These are phyloP conservation scores for Erythrophleum fordii DNA, from an alignment of 306 rosid genomes.

Conservation along the genomic window DNA sequence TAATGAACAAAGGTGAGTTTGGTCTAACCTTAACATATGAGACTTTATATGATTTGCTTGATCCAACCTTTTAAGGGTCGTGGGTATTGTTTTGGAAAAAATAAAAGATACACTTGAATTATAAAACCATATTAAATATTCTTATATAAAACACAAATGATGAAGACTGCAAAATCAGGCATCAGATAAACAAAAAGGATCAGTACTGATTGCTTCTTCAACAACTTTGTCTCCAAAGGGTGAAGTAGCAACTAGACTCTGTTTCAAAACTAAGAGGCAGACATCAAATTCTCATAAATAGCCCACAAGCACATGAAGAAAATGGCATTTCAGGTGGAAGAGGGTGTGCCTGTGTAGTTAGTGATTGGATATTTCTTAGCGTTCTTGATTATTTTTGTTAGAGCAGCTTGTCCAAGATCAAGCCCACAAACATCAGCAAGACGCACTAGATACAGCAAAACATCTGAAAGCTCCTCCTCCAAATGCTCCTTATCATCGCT, in stretches of 20 bases:
- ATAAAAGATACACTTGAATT: not conserved
- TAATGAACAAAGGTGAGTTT: too few species aligned
- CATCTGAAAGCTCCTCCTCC: slow-evolving; percentile 83
- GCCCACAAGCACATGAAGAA: not conserved
- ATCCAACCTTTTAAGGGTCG: too few species aligned
- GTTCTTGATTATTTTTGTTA: slow-evolving; percentile 65
- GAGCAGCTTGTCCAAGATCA: slow-evolving; percentile 85
- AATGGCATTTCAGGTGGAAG: not conserved
- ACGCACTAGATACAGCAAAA: slow-evolving; percentile 66
- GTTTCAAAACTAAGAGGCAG: not conserved
- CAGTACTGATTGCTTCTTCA: not conserved
- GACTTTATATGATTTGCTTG: too few species aligned
- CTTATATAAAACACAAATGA: not conserved
- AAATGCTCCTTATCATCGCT: slow-evolving; percentile 73
- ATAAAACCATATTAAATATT: not conserved
- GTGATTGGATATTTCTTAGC: slow-evolving; percentile 64
- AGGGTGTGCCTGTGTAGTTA: not conserved
- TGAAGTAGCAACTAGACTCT: too few species aligned
- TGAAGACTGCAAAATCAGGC: not conserved
- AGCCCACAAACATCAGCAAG: slow-evolving; percentile 81
- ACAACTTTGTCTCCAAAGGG: too few species aligned
- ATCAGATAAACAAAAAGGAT: not conserved
- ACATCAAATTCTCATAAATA: not conserved
- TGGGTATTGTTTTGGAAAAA: too few species aligned
- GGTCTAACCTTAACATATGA: too few species aligned